phyloP scores from a whole-genome alignment of 2,329 filamentous ascomycete genomes.

The Blumeriella jaapii region DNA sequence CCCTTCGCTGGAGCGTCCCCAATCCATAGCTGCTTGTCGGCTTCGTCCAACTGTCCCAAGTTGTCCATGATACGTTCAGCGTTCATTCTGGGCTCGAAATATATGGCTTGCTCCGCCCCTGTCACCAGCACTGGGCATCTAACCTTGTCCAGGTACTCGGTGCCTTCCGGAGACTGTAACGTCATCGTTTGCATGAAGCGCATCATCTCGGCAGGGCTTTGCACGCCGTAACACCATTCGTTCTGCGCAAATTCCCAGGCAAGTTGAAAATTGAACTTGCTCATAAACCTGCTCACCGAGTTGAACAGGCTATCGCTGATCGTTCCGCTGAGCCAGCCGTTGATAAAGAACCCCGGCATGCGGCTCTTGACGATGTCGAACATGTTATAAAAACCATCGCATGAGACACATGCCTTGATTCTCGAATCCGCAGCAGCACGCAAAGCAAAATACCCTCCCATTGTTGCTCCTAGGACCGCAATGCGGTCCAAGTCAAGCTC shows the following conservation, averaged over 20 bases:
- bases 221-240: slow-evolving; percentile 11
- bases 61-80: slow-evolving; percentile 11
- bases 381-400: slow-evolving; percentile 30
- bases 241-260: slow-evolving; percentile 22
- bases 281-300: slow-evolving; percentile 12
- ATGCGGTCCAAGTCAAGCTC: slow-evolving; percentile 22
- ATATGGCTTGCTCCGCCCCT: slow-evolving; percentile 17
- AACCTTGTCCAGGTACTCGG: slow-evolving; percentile 13
- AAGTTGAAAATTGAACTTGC: slow-evolving; percentile 16
- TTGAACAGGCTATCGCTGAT: slow-evolving; percentile 24
- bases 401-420: slow-evolving; percentile 33
- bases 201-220: slow-evolving; percentile 13
- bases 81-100: slow-evolving; percentile 11
- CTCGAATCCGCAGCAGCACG: slow-evolving; percentile 32
- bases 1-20: slow-evolving; percentile 14
- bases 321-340: slow-evolving; percentile 22
- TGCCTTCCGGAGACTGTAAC: slow-evolving; percentile 8
- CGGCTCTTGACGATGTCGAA: slow-evolving; percentile 23
- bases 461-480: slow-evolving; percentile 24
- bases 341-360: slow-evolving; percentile 20
- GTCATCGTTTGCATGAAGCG: slow-evolving; percentile 12
- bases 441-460: slow-evolving; percentile 37
- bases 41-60: slow-evolving; percentile 11
- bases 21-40: slow-evolving; percentile 19
- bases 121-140: slow-evolving; percentile 19